These are phyloP conservation scores for Saccharum officinarum DNA, from an alignment of 176 grass and related monocot genomes.

Conservation along the genomic window DNA sequence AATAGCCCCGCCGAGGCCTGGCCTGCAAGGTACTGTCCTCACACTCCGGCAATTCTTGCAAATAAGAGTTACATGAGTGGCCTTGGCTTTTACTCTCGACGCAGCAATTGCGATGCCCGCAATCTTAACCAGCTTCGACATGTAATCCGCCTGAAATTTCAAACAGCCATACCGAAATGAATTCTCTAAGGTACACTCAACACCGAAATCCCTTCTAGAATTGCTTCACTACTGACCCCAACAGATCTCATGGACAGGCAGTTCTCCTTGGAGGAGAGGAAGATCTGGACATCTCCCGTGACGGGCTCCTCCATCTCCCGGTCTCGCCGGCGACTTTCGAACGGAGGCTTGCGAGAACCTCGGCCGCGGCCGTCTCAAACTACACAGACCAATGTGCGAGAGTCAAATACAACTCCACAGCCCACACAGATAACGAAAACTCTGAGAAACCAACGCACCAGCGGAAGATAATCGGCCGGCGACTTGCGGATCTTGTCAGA, in stretches of 20 bases:
- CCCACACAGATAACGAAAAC: neutral
- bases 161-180: neutral
- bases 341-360: conserved; percentile 74
- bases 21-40: conserved; percentile 72
- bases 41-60: conserved; percentile 94
- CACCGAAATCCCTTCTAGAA: neutral
- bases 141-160: conserved; percentile 63
- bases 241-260: conserved; percentile 83
- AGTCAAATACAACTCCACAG: neutral
- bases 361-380: conserved; percentile 79
- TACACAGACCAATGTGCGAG: neutral
- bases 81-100: conserved; percentile 95
- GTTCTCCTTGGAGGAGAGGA: conserved; percentile 87
- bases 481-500: conserved; percentile 87
- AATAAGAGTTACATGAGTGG: conserved; percentile 85
- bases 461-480: conserved; percentile 81
- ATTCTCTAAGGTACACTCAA: neutral
- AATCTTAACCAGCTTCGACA: conserved; percentile 96
- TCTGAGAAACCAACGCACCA: conserved; percentile 42
- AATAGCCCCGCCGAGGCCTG: conserved; percentile 89
- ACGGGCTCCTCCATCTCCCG: conserved; percentile 95
- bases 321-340: conserved; percentile 87
- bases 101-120: conserved; percentile 87
- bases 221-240: conserved; percentile 52
- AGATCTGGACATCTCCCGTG: conserved; percentile 82